Evolutionary conservation across 2,329 filamentous ascomycete genomes (phyloP), one percentile per base, ranked within the genome.

Genomic region (Pseudopyrenochaeta lycopersici): DNA sequence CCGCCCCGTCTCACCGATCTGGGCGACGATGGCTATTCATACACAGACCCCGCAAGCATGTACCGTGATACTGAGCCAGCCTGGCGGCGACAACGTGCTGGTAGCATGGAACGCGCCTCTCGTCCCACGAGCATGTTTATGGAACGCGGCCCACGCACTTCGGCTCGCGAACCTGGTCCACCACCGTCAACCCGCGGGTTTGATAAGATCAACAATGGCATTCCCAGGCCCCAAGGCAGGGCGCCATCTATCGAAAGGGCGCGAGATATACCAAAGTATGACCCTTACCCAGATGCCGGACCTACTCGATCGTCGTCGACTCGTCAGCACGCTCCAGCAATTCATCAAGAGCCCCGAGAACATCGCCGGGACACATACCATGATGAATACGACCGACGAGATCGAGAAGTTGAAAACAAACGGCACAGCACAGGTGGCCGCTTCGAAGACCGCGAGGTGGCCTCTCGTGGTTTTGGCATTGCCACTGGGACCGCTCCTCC

Each of bases 111-210:
- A 49, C 75, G 78, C 18, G 71, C 76, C 39, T 60, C 68, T 20
- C 76, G 80, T n/a, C 80, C 80, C 11, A 70, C 71, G 35, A 82
- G 79, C 66, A 71, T 81, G 68, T 63, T 80, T 7, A 61, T 77
- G 33, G 75, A 77, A 30, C 75, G 62, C 39, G 72, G 54, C 44
- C 64, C 64, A 15, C 77, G 71, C 62, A 75, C 41, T 41, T 77
- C 72, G n/a, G 56, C 63, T 15, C 69, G 74, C 30, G 74, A 75
- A 42, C 66, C 73, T 2, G 72, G 72, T 14, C 89, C 89, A 2
- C 90, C 90, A 9, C 88, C 88, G 4, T 85, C 87, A 4, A 90
- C 86, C 2, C 81, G 88, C 62, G 89, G 88, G 0, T 86, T 92
- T 59, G 89, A 91, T 63, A 90, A 86, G 74, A 84, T 90, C 58